A percentile compares a stretch with the other conserved stretches of the same genome.
Evolutionary conservation across 139 green algal genomes (phyloP).

Genomic region (Chlamydomonas schloesseri): DNA sequence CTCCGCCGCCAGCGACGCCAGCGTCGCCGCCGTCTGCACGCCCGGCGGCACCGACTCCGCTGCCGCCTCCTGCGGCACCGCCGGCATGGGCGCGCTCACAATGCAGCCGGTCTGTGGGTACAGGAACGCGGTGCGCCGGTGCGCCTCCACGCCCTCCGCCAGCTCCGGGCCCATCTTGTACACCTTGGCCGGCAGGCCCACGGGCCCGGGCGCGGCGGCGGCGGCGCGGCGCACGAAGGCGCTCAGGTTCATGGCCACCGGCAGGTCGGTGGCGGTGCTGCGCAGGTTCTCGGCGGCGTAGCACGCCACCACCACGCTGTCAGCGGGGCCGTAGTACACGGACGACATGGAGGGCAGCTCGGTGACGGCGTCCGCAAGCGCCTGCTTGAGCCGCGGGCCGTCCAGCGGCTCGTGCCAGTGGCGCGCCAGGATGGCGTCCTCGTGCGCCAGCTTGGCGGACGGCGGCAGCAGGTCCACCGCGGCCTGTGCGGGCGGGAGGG

Average conservation of each 20-base stretch:
- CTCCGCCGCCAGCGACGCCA: neutral
- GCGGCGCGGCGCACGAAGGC: slow-evolving; percentile 38
- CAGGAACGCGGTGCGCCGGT: slow-evolving; percentile 23
- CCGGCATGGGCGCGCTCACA: neutral
- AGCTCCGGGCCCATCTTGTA: slow-evolving; percentile 44
- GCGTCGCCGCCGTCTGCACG: slow-evolving; percentile 19
- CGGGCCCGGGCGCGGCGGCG: slow-evolving; percentile 25
- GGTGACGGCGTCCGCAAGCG: slow-evolving; percentile 47
- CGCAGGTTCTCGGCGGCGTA: slow-evolving; percentile 51
- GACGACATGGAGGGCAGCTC: slow-evolving; percentile 47
- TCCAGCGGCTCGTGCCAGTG: slow-evolving; percentile 54
- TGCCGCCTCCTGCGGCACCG: neutral
- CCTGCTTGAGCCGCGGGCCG: slow-evolving; percentile 57
- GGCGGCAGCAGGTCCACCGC: slow-evolving; percentile 56
- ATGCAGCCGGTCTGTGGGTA: slow-evolving; percentile 20
- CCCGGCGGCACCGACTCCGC: slow-evolving; percentile 12
- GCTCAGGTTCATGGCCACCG: slow-evolving; percentile 47
- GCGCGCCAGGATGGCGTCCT: slow-evolving; percentile 41
- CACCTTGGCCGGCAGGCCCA: slow-evolving; percentile 43
- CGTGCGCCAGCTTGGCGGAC: slow-evolving; percentile 57
- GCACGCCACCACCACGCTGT: slow-evolving; percentile 49
- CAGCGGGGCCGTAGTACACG: slow-evolving; percentile 35
- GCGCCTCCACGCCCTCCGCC: neutral
- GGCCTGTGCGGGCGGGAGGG: neutral
- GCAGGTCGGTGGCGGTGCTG: slow-evolving; percentile 20